These are phyloP conservation scores for Penicillium sp. DNA, from an alignment of 2,329 filamentous ascomycete species.

Conservation along the genomic window DNA sequence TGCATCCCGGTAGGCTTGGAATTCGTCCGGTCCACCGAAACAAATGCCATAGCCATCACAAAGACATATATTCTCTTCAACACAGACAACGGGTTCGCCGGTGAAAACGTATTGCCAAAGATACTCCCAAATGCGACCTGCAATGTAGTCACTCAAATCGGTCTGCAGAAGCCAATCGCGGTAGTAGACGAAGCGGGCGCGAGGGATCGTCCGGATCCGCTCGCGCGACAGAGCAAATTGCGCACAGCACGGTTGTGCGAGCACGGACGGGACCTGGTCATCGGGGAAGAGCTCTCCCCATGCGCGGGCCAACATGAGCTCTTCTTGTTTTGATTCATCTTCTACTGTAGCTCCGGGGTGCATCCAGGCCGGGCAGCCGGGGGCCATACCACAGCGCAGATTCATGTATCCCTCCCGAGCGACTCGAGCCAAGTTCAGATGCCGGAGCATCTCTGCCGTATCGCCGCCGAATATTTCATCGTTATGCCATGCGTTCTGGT, in stretches of 20 bases:
- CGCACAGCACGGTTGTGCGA: conserved; percentile 64
- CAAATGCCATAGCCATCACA: conserved; percentile 66
- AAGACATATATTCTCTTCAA: conserved; percentile 58
- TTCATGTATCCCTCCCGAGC: conserved; percentile 60
- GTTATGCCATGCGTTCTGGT: conserved; percentile 61
- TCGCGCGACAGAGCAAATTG: conserved; percentile 64
- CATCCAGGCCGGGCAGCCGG: conserved; percentile 62
- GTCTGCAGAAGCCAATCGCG: conserved; percentile 64
- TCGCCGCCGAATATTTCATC: conserved; percentile 55
- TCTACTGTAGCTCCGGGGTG: conserved; percentile 46
- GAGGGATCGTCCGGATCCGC: conserved; percentile 56
- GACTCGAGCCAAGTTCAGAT: conserved; percentile 55
- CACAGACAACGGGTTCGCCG: conserved; percentile 46
- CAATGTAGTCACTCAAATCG: conserved; percentile 55
- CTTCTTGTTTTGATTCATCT: conserved; percentile 48
- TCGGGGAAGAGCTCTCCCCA: conserved; percentile 52
- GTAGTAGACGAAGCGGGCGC: conserved; percentile 57
- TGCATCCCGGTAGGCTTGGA: conserved; percentile 7
- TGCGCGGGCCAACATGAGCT: conserved; percentile 46
- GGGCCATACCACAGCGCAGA: conserved; percentile 58
- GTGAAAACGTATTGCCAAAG: conserved; percentile 66
- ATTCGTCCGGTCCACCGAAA: conserved; percentile 20
- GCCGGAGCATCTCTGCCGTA: conserved; percentile 51
- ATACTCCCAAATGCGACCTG: conserved; percentile 64
- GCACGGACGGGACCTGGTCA: conserved; percentile 47